Evolutionary conservation across 768 basidiomycete species (phyloP).

Genomic region (Hemileccinum rubropunctum): DNA sequence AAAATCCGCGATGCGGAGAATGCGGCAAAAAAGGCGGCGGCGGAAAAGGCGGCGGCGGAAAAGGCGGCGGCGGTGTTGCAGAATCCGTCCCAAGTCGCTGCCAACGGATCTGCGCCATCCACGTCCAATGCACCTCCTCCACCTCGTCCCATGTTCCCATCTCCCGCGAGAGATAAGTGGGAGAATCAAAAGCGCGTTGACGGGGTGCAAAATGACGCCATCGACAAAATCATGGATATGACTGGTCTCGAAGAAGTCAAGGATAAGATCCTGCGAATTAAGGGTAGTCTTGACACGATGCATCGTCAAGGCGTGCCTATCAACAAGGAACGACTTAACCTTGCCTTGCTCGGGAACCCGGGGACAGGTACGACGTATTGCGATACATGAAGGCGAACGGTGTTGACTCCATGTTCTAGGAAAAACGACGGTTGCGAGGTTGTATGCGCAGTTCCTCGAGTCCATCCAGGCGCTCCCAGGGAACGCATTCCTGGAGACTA

Average conservation of each 20-base stretch:
- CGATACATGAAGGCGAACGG: not conserved
- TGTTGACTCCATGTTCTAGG: conserved; percentile 35
- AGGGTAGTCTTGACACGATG: conserved; percentile 53
- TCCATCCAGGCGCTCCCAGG: conserved; percentile 56
- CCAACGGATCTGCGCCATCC: conserved; percentile 4
- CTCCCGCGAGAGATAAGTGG: conserved; percentile 50
- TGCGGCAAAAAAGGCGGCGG: conserved; percentile 14
- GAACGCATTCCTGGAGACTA: conserved; percentile 56
- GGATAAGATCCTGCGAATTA: conserved; percentile 52
- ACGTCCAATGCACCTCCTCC: conserved; percentile 2
- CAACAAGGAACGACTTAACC: conserved; percentile 58
- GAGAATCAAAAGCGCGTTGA: conserved; percentile 52
- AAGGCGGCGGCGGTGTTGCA: conserved; percentile 2
- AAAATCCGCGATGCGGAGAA: conserved; percentile 10
- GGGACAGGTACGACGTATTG: conserved; percentile 54
- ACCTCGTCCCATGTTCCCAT: conserved; percentile 22
- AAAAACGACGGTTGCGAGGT: conserved; percentile 68
- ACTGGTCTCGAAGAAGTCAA: conserved; percentile 69
- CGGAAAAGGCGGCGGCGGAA: conserved; percentile 1
- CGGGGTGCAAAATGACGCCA: conserved; percentile 48
- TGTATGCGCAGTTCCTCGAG: conserved; percentile 61
- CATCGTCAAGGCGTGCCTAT: conserved; percentile 52
- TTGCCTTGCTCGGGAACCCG: conserved; percentile 65
- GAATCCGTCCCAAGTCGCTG: not conserved
- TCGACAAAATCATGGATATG: conserved; percentile 69